phyloP scores from a whole-genome alignment of 257 asterid genomes.

The Fraxinus pennsylvanica region DNA sequence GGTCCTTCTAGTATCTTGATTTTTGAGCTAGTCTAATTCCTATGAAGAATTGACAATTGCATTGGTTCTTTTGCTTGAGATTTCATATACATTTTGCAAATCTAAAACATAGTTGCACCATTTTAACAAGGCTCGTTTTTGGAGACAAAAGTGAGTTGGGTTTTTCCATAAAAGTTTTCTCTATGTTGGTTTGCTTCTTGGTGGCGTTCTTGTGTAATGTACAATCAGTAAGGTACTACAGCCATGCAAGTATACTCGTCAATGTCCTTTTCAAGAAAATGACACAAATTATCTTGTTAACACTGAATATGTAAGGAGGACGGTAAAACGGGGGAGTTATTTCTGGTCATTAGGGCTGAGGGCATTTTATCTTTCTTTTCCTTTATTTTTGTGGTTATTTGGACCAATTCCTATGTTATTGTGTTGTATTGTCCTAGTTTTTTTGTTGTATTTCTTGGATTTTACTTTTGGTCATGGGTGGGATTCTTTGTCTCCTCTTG shows the following conservation, averaged over 20 bases:
- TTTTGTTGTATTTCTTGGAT: slow-evolving; percentile 68
- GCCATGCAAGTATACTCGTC: slow-evolving; percentile 86
- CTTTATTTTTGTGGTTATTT: slow-evolving; percentile 82
- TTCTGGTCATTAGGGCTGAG: slow-evolving; percentile 91
- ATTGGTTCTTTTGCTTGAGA: no score
- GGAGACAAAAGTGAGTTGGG: slow-evolving; percentile 47
- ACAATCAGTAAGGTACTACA: slow-evolving; percentile 81
- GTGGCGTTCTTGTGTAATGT: slow-evolving; percentile 73
- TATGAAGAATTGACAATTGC: neutral
- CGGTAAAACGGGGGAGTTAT: slow-evolving; percentile 71
- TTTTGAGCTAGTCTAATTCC: neutral
- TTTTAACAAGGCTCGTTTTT: slow-evolving; percentile 25
- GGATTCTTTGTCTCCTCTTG: neutral
- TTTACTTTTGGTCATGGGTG: slow-evolving; percentile 21
- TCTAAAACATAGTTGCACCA: no score
- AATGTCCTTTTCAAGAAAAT: slow-evolving; percentile 58
- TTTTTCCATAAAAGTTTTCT: slow-evolving; percentile 60
- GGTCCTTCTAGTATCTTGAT: neutral
- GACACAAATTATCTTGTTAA: neutral
- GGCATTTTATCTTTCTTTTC: slow-evolving; percentile 78
- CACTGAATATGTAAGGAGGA: slow-evolving; percentile 56
- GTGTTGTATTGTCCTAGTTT: slow-evolving; percentile 51
- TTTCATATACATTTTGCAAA: no score
- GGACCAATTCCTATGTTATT: slow-evolving; percentile 88
- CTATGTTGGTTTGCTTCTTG: slow-evolving; percentile 69